These are phyloP conservation scores for Mucor racemosus DNA, from an alignment of 371 early-diverging fungal genomes.

Conservation along the genomic window DNA sequence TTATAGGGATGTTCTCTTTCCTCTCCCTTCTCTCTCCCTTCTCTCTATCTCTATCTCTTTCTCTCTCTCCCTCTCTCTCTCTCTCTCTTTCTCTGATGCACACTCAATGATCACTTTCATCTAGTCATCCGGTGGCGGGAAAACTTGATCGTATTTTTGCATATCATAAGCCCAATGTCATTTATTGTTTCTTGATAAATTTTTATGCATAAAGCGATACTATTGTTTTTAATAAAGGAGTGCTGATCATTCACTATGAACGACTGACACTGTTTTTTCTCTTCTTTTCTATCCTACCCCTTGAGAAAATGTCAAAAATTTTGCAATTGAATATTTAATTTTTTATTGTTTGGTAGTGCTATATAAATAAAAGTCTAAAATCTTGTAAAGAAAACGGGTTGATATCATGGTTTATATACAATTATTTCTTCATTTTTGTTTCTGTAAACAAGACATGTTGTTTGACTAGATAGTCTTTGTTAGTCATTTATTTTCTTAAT, in stretches of 20 bases:
- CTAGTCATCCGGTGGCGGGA: neutral
- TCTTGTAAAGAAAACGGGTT: neutral
- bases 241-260: slow-evolving; percentile 1
- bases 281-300: neutral
- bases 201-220: neutral
- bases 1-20: no score
- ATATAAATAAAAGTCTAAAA: neutral
- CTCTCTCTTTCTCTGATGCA: neutral
- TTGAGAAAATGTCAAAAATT: neutral
- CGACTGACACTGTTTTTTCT: neutral
- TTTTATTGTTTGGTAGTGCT: neutral
- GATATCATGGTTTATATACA: slow-evolving; percentile 8
- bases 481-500: no score
- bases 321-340: neutral
- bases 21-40: neutral
- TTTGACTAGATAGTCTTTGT: slow-evolving; percentile 50
- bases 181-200: neutral
- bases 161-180: neutral
- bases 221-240: neutral
- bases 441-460: slow-evolving; percentile 78
- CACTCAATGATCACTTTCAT: neutral
- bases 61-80: neutral
- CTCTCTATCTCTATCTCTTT: neutral
- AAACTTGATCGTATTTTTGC: neutral
- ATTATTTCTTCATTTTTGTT: slow-evolving; percentile 72